Percentiles rank a stretch among this genome's conserved stretches.
Conservation (phyloP, 805 yeast genomes). For the Cyberlindnera petersonii region DNA sequence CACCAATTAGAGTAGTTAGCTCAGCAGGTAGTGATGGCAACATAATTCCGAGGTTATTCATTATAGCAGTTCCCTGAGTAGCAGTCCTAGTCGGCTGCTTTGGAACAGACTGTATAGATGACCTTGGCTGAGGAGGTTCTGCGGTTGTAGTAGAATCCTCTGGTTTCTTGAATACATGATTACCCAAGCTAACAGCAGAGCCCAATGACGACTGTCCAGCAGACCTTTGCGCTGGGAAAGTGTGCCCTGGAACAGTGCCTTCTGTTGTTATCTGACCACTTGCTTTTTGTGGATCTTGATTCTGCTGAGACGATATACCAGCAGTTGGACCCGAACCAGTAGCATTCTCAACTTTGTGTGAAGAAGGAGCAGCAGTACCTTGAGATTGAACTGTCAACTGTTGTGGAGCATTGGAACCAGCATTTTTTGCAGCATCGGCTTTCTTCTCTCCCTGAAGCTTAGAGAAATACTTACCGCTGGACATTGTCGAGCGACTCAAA, state of each 20-base stretch:
- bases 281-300: not conserved
- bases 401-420: slow-evolving; percentile 1
- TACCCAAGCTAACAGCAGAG: slow-evolving; percentile 10
- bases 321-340: too few relatives aligned
- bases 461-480: slow-evolving; percentile 28
- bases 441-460: slow-evolving; percentile 21
- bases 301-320: not conserved
- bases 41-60: slow-evolving; percentile 22
- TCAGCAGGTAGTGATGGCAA: slow-evolving; percentile 25
- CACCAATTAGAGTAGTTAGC: slow-evolving; percentile 21
- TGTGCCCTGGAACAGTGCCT: slow-evolving; percentile 5
- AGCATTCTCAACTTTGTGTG: too few relatives aligned
- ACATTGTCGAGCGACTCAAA: slow-evolving; percentile 45
- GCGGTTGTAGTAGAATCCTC: not conserved
- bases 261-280: slow-evolving; percentile 1
- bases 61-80: slow-evolving; percentile 17
- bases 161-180: slow-evolving; percentile 12
- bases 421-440: slow-evolving; percentile 3
- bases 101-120: slow-evolving; percentile 7
- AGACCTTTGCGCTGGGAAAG: slow-evolving; percentile 7
- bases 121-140: not conserved
- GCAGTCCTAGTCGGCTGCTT: slow-evolving; percentile 17
- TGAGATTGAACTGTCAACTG: too few relatives aligned
- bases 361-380: too few relatives aligned
- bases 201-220: slow-evolving; percentile 6